Percentiles rank a stretch among this genome's conserved stretches.
These are phyloP conservation scores for Rubus parviflorus DNA, from an alignment of 306 rosid species.

Conservation along the genomic window DNA sequence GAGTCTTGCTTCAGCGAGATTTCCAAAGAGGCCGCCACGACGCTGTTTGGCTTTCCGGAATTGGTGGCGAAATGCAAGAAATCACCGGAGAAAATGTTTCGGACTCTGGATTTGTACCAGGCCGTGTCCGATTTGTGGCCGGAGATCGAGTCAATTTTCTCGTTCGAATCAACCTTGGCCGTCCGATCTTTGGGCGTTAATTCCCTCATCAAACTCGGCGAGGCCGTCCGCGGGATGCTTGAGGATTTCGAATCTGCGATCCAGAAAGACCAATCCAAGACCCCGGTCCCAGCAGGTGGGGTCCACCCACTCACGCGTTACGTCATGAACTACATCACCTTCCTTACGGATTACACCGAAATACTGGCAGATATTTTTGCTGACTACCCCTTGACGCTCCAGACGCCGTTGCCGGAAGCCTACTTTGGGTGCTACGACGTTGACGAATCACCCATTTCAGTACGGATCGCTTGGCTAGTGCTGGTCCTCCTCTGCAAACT, in stretches of 20 bases:
- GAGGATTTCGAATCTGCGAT: constrained; percentile 67
- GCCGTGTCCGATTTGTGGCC: constrained; percentile 52
- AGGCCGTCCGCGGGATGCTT: constrained; percentile 45
- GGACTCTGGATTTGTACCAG: constrained; percentile 61
- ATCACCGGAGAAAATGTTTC: constrained; percentile 72
- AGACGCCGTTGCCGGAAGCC: constrained; percentile 67
- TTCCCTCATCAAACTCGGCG: constrained; percentile 46
- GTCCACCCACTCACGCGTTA: constrained; percentile 93
- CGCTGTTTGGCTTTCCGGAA: constrained; percentile 72
- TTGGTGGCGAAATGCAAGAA: constrained; percentile 71
- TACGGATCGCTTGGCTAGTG: constrained; percentile 67
- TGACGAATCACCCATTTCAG: constrained; percentile 36
- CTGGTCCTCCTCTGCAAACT: constrained; percentile 78
- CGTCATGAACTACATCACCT: constrained; percentile 71
- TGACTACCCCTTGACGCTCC: constrained; percentile 48
- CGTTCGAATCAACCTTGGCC: constrained; percentile 52
- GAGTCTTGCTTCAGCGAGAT: constrained; percentile 67
- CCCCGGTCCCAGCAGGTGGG: constrained; percentile 66
- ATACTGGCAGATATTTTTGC: constrained; percentile 49
- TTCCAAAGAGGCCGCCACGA: constrained; percentile 48
- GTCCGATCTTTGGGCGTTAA: constrained; percentile 47
- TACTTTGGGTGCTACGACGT: constrained; percentile 35
- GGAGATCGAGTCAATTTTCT: constrained; percentile 66
- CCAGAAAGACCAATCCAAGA: constrained; percentile 61
- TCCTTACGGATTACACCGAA: constrained; percentile 63